Base-by-base conservation (phyloP, 805 yeast species). In the Hanseniaspora clermontiae region DNA sequence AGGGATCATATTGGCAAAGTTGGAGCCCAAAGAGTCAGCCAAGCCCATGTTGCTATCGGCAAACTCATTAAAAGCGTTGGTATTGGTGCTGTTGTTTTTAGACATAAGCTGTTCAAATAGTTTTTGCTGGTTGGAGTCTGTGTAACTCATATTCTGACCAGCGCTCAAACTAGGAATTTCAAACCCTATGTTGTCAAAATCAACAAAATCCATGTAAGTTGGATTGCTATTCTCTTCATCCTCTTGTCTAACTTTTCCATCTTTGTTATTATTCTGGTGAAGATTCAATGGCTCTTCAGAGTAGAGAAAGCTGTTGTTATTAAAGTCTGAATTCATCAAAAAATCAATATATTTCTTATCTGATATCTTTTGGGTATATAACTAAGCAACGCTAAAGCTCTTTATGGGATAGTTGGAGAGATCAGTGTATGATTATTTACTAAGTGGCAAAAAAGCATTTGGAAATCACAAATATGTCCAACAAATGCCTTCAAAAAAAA, bases 91-190 rank as follows among this genome's bases (percentile, higher is more conserved):
- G n/a, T 20, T 50, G 20, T 50, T 36, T 34, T 50, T 42, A n/a
- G 43, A 29, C 47, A 50, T 40, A 5, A 42, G 34, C 2, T 50
- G 47, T 40, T 42, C 54, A 50, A 50, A 50, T 17, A 32, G 20
- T 31, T 39, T 49, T 31, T 39, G 43, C 19, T 49, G 52, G 6
- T 20, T 12, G 15, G 34, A 39, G 27, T 49, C 37, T 10, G 27
- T 24, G 7, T 5, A n/a, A 7, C 39, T 49, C 27, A 24, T 24
- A 24, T 24, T 24, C 7, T 40, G 11, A 10, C 43, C 43, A 40
- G 14, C 11, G 19, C 20, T 40, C 7, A 19, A 19, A 7, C 9
- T 24, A 14, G 31, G 15, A 5, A 20, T 12, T 14, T 42, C 31
- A 24, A 42, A 42, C 10, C 29, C 45, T 2, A 24, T 15, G 11